Evolutionary conservation across 2,329 filamentous ascomycete species (phyloP), one percentile per base, ranked within the genome.

Genomic region (Orbilia javanica): DNA sequence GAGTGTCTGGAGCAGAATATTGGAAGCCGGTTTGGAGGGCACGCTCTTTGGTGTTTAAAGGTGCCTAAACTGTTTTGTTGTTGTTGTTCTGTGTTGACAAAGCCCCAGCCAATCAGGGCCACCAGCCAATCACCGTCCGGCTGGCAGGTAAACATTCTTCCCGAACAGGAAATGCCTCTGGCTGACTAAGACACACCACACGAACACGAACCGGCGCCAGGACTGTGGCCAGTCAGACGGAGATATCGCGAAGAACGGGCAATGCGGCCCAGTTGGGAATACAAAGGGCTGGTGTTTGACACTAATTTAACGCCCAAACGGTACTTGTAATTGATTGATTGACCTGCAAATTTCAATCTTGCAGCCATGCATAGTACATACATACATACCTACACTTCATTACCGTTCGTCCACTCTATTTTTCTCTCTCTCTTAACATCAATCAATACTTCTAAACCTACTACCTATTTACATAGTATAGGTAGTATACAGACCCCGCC

Each of bases 131-230:
- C 65, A 55, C 44, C 22, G 53, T 10, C 13, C 42, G 8, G 27
- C 1, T 22, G 25, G 8, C 46, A 25, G 1, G 39, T 66, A 70
- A 76, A 76, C 72, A 76, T 39, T 70, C 65, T 76, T 65, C 72
- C 72, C 31, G 20, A 70, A 50, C 1, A 20, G 65, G 72, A 42
- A 29, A 44, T n/a, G 20, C 15, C 15, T 7, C n/a, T 13, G 34
- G 72, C 72, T 76, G 72, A 76, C 72, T 76, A 76, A 76, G 65
- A 70, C 25, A 70, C 73, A 70, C 73, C 73, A 77, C 65, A 57
- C 65, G 65, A 75, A 62, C 70, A 67, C 52, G 53, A 55, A 46
- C 46, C 20, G 44, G 15, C 42, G n/a, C n/a, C n/a, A n/a, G 3
- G 15, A n/a, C 39, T n/a, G 15, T n/a, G 13, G 6, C 39, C 39